Conservation (phyloP, 2,329 filamentous ascomycete genomes). For the Huntiella bhutanensis region DNA sequence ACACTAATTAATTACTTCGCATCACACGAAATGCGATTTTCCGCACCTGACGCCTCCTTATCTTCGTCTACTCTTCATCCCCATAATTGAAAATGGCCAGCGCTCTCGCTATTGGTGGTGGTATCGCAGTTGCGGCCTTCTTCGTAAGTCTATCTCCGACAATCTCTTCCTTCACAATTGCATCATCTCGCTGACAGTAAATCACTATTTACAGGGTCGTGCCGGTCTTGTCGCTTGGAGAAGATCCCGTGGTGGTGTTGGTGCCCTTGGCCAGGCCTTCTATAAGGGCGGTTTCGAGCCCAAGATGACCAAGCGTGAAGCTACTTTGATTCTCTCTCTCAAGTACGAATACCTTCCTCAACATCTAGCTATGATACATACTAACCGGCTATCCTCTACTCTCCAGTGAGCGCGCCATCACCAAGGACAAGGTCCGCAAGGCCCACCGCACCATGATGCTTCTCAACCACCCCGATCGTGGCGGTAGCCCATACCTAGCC, state of each 20-base stretch:
- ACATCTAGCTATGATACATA: not conserved
- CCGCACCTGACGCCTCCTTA: not conserved
- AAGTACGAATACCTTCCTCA: slow-evolving; percentile 36
- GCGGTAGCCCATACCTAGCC: slow-evolving; percentile 86
- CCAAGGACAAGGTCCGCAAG: slow-evolving; percentile 87
- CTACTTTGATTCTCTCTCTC: slow-evolving; percentile 73
- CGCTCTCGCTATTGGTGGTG: slow-evolving; percentile 27
- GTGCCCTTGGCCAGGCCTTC: slow-evolving; percentile 72
- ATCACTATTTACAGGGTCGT: slow-evolving; percentile 44
- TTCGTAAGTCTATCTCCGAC: slow-evolving; percentile 21
- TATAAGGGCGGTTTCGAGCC: slow-evolving; percentile 98
- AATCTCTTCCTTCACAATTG: not conserved
- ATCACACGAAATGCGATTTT: not conserved
- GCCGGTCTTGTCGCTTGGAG: slow-evolving; percentile 80
- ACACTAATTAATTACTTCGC: not conserved
- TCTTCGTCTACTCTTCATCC: not conserved
- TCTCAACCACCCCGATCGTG: slow-evolving; percentile 91
- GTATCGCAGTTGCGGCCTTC: slow-evolving; percentile 32
- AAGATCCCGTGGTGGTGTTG: slow-evolving; percentile 58
- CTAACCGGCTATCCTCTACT: not conserved
- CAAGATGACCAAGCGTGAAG: slow-evolving; percentile 85
- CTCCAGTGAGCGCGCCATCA: slow-evolving; percentile 62
- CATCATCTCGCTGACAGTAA: not conserved
- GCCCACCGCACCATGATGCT: slow-evolving; percentile 92
- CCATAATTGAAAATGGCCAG: slow-evolving; percentile 20